These are phyloP conservation scores for Zostera marina DNA, from an alignment of 116 monocot genomes.

Conservation along the genomic window DNA sequence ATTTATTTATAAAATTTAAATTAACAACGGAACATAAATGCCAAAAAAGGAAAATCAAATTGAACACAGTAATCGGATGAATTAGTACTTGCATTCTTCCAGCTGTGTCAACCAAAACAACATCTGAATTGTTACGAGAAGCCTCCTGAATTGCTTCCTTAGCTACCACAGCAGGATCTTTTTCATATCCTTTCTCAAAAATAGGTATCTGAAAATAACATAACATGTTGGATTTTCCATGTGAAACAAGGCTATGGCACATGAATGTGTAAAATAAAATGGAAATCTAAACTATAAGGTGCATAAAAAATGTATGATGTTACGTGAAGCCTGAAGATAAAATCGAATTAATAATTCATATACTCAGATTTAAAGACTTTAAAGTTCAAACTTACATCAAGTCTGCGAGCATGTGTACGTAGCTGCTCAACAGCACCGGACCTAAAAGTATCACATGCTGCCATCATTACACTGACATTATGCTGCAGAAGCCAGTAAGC, in stretches of 20 bases:
- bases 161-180: slow-evolving; percentile 93
- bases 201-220: slow-evolving; percentile 54
- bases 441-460: slow-evolving; percentile 96
- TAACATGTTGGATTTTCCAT: neutral
- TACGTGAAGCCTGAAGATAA: no score
- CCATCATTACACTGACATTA: slow-evolving; percentile 72
- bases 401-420: slow-evolving; percentile 94
- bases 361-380: neutral
- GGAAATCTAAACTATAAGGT: neutral
- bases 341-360: neutral
- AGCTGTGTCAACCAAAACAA: slow-evolving; percentile 97
- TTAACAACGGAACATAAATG: neutral
- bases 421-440: slow-evolving; percentile 99
- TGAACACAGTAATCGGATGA: neutral
- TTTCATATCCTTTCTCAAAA: slow-evolving; percentile 97
- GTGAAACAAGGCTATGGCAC: neutral
- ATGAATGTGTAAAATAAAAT: neutral
- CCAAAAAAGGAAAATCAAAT: neutral
- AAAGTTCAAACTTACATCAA: slow-evolving; percentile 51
- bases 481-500: slow-evolving; percentile 99
- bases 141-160: slow-evolving; percentile 95
- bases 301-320: no score
- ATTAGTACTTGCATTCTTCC: slow-evolving; percentile 84
- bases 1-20: neutral
- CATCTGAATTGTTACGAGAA: slow-evolving; percentile 60